Conservation (phyloP, 352 stramenopile species). For the Thalassiosira mediterranea region DNA sequence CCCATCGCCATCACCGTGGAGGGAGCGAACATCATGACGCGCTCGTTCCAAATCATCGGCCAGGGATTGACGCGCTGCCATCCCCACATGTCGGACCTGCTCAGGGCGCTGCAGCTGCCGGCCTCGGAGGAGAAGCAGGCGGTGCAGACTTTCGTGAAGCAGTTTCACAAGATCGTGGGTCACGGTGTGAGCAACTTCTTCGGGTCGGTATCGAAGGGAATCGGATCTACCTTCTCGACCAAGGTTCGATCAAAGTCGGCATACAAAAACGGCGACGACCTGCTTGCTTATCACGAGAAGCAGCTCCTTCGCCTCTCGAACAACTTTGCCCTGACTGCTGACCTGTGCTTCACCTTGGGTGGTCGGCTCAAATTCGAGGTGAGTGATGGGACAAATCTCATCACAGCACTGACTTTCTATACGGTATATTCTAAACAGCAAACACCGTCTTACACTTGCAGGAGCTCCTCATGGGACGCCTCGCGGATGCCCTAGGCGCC, state of each 20-base stretch:
- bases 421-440: too few species aligned
- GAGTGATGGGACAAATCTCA: too few species aligned
- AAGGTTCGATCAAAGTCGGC: slow-evolving; percentile 90
- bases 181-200: slow-evolving; percentile 93
- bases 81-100: slow-evolving; percentile 96
- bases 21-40: slow-evolving; percentile 97
- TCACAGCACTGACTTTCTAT: too few species aligned
- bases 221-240: slow-evolving; percentile 84
- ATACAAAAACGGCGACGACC: slow-evolving; percentile 87
- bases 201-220: slow-evolving; percentile 88
- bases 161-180: slow-evolving; percentile 92
- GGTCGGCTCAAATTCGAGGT: slow-evolving; percentile 98
- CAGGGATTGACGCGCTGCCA: slow-evolving; percentile 97
- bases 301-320: slow-evolving; percentile 95
- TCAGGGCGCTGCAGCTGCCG: slow-evolving; percentile 93
- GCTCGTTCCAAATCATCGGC: slow-evolving; percentile 97
- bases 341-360: slow-evolving; percentile 95
- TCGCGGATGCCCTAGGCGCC: slow-evolving; percentile 95
- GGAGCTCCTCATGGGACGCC: slow-evolving; percentile 96
- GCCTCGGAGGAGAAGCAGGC: slow-evolving; percentile 89
- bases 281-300: slow-evolving; percentile 93
- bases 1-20: slow-evolving; percentile 98
- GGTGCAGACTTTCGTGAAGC: slow-evolving; percentile 86
- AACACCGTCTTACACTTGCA: too few species aligned
- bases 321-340: slow-evolving; percentile 95